phyloP scores from a whole-genome alignment of 1,284 basidiomycete species.

The Pyrrhoderma noxium region DNA sequence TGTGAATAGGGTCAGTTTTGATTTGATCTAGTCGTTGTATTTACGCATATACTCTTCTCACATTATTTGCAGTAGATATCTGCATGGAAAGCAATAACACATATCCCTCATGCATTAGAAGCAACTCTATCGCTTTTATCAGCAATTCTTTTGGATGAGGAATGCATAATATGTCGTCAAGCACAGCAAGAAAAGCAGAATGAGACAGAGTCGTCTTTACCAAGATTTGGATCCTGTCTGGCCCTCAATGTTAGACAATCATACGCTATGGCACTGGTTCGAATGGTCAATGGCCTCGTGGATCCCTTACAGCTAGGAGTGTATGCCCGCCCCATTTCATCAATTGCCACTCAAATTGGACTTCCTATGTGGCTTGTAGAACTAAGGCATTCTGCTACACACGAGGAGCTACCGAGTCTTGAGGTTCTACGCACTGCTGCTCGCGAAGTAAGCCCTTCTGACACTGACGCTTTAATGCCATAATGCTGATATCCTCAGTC shows the following conservation, averaged over 20 bases:
- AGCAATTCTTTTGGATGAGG: constrained; percentile 47
- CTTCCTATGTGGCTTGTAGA: constrained; percentile 91
- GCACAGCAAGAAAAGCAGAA: neutral
- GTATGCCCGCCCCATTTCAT: constrained; percentile 85
- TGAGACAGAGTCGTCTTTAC: neutral
- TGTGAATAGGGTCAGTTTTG: constrained; percentile 57
- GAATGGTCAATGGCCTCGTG: constrained; percentile 91
- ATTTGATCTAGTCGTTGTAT: constrained; percentile 9
- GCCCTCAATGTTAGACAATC: constrained; percentile 50
- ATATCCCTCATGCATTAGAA: constrained; percentile 67
- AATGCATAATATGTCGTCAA: neutral
- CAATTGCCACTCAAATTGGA: constrained; percentile 80
- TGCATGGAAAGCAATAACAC: constrained; percentile 67
- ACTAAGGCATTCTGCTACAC: constrained; percentile 89
- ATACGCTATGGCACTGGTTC: constrained; percentile 73
- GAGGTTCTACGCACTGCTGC: constrained; percentile 73
- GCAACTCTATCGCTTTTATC: constrained; percentile 63
- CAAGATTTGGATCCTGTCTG: constrained; percentile 18
- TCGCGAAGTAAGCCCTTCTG: constrained; percentile 46
- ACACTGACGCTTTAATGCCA: neutral
- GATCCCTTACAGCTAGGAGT: constrained; percentile 86
- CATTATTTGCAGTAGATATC: constrained; percentile 51
- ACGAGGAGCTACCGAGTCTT: constrained; percentile 90
- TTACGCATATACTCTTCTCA: constrained; percentile 14
- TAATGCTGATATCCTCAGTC: constrained; percentile 38